Base-by-base conservation (phyloP, 768 basidiomycete species). In the Boletus patriciae region DNA sequence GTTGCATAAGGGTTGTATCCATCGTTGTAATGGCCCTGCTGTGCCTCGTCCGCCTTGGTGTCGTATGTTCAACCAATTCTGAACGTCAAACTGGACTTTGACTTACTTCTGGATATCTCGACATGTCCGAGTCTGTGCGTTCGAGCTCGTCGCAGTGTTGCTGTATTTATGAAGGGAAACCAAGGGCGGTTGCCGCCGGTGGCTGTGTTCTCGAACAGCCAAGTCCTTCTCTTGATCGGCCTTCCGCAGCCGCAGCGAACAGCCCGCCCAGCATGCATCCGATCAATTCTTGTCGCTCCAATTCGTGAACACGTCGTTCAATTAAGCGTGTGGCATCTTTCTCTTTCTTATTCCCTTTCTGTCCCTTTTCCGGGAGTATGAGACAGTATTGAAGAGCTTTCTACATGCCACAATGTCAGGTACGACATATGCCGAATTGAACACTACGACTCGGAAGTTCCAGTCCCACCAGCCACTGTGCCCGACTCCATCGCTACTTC, bases 21-120 rank as follows among this genome's bases (percentile, higher is more conserved):
- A 55, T 90, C 87, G 64, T 87, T 86, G 70, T 88, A 87, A 54
- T 79, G 80, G 31, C 81, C 71, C n/a, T 74, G 78, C 61, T 86
- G 86, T 16, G 77, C 82, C 69, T 88, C 85, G 69, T 89, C 85
- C 5, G 83, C 79, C 84, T 88, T 52, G 38, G 36, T 21, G 25
- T 50, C 29, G 57, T 33, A 33, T 10, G 37, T 57, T 61, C 52
- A 54, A n/a, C 18, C 13, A 37, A 41, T 42, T 45, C 16, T 21
- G 25, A 3, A 34, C 4, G 15, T 25, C 4, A 50, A 47, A 6
- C 12, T n/a, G 18, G 6, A 33, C 9, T 16, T 55, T 45, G 18
- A 68, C 73, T 61, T 56, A 75, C 78, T 61, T 78, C 76, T 46
- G 68, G 72, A 45, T 77, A 78, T 34, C 68, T 71, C 19, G 78